Base-by-base conservation (phyloP, 495 filamentous ascomycete genomes). In the Chaetomium fimeti region DNA sequence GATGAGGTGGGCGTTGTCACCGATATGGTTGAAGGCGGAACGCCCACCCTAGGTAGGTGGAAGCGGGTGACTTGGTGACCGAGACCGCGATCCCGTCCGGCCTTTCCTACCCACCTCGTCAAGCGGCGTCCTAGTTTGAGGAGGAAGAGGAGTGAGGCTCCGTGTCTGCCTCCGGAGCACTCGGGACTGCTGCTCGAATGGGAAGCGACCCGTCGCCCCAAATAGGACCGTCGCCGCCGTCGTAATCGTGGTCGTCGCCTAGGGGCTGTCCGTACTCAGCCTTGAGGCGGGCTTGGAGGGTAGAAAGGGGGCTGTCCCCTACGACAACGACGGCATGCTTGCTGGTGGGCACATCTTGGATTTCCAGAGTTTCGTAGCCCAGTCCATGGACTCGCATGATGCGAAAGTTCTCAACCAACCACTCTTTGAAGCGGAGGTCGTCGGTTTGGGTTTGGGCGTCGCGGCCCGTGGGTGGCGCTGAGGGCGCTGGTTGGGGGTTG, bases 371-470 rank as follows among this genome's bases (percentile, higher is more conserved):
- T 45, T 60, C 43, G 45, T 51, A 45, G 43, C 25, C 8, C 18
- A 51, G n/a, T 0, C 45, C 57, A 11, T n/a, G 25, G 9, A 36
- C 1, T 8, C 24, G 16, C n/a, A 18, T 36, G 3, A 38, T 12
- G 11, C 2, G 12, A 2, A 6, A 36, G 32, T 18, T 22, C 2
- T n/a, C 15, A 1, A 8, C 13, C 22, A 57, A 36, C 27, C 25
- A 22, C 11, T 32, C 27, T 6, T 16, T 27, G 42, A 36, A 16
- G 43, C 22, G 15, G 28, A 16, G 22, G 45, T 16, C 43, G 1
- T 49, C 28, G 28, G 57, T 38, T n/a, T 22, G 43, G 32, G 43
- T 60, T 11, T 59, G 57, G 4, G 57, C 3, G 45, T 38, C n/a
- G 27, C 4, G 45, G 3, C 18, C 38, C 18, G 40, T 20, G 3